phyloP scores from a whole-genome alignment of 192 early-diverging fungal genomes.

The Gamsiella multidivaricata region DNA sequence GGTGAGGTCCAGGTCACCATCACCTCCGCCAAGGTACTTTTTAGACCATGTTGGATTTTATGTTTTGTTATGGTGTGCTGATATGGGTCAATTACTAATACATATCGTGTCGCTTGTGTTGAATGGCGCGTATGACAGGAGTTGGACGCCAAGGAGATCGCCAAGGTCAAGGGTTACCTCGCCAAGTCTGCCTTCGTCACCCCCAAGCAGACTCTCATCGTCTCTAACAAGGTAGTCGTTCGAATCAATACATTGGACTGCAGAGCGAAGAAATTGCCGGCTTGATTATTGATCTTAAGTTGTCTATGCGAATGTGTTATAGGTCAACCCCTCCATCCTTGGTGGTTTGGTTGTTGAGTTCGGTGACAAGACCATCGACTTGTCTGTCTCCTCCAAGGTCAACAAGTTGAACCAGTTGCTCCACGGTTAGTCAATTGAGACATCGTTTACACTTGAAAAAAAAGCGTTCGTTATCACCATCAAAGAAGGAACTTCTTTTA shows the following conservation, averaged over 20 bases:
- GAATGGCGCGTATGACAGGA: conserved; percentile 56
- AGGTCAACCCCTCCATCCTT: conserved; percentile 91
- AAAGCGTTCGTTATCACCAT: too few relatives aligned
- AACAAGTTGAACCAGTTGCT: conserved; percentile 96
- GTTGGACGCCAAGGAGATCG: conserved; percentile 78
- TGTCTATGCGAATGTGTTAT: background rate
- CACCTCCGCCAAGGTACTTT: conserved; percentile 85
- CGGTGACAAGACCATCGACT: conserved; percentile 98
- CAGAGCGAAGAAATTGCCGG: background rate
- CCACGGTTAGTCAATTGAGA: conserved; percentile 40
- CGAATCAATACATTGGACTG: too few relatives aligned
- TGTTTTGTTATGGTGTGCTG: too few relatives aligned
- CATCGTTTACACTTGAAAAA: too few relatives aligned
- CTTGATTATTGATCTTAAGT: background rate
- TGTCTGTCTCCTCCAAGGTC: conserved; percentile 94
- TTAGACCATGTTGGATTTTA: background rate
- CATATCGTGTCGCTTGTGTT: too few relatives aligned
- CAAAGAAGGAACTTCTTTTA: background rate
- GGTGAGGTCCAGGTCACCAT: conserved; percentile 89
- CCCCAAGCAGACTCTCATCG: conserved; percentile 82
- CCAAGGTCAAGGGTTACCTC: conserved; percentile 80
- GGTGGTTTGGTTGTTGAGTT: conserved; percentile 97
- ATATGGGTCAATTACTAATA: too few relatives aligned
- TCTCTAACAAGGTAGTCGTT: conserved; percentile 84
- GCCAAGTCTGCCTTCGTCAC: conserved; percentile 84